Percentiles rank a stretch among this genome's conserved stretches.
Evolutionary conservation across 1,139 yeast genomes (phyloP).

Genomic region (Blastobotrys apis): DNA sequence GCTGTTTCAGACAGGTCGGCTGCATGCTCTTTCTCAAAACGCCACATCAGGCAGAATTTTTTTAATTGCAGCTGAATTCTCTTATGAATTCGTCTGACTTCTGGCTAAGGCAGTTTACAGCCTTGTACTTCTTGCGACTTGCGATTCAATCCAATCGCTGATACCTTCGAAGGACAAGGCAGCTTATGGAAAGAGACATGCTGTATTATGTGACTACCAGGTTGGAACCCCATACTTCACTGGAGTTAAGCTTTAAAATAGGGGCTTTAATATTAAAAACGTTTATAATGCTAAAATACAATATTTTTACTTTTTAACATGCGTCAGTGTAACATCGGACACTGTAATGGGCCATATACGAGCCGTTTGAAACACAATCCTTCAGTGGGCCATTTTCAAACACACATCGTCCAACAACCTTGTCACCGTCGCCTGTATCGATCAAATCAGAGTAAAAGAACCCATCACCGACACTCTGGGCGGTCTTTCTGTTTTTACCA

Average conservation of each 20-base stretch:
- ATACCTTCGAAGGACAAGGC: too few relatives aligned
- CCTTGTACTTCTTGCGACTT: not conserved
- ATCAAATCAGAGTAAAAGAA: not conserved
- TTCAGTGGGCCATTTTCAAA: not conserved
- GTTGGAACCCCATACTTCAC: too few relatives aligned
- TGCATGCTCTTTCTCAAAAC: too few relatives aligned
- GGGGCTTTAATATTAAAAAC: not conserved
- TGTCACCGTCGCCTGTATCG: not conserved
- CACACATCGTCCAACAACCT: constrained; percentile 1
- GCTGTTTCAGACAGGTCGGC: too few relatives aligned
- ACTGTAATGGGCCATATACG: not conserved
- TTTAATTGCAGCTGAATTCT: too few relatives aligned
- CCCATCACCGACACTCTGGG: not conserved
- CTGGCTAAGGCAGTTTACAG: not conserved
- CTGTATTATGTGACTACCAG: too few relatives aligned
- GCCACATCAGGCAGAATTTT: too few relatives aligned
- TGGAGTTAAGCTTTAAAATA: too few relatives aligned
- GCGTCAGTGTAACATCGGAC: not conserved
- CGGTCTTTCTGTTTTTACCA: not conserved
- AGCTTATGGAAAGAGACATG: too few relatives aligned
- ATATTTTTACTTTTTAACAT: too few relatives aligned
- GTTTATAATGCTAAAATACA: not conserved
- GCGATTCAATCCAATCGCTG: too few relatives aligned
- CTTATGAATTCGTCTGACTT: too few relatives aligned
- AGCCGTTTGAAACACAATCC: constrained; percentile 1